A percentile compares a stretch with the other conserved stretches of the same genome.
Evolutionary conservation across 2,329 filamentous ascomycete species (phyloP).

Genomic region (Lasiodiplodia sp.): DNA sequence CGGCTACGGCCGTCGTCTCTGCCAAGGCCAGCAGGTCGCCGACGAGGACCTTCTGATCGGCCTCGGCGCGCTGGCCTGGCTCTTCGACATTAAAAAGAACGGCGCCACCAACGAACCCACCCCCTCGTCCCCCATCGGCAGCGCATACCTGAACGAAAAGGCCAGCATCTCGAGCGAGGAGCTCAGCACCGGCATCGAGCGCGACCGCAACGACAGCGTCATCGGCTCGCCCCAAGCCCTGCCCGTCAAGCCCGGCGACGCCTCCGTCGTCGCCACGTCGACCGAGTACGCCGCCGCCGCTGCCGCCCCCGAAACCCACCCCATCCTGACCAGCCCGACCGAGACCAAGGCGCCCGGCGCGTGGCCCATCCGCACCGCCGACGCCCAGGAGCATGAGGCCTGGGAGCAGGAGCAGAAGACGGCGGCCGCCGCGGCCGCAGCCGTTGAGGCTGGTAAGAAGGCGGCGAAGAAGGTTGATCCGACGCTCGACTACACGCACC

Average conservation of each 20-base stretch:
- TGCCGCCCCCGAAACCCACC: not conserved
- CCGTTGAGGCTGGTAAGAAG: slow-evolving; percentile 28
- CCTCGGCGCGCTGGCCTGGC: slow-evolving; percentile 55
- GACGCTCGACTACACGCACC: slow-evolving; percentile 53
- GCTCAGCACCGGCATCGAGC: slow-evolving; percentile 38
- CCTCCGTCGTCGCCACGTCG: not conserved
- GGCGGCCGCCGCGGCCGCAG: not conserved
- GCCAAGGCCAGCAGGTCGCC: slow-evolving; percentile 52
- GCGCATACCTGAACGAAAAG: slow-evolving; percentile 42
- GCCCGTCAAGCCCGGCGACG: not conserved
- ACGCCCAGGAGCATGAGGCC: slow-evolving; percentile 1
- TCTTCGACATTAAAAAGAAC: slow-evolving; percentile 49
- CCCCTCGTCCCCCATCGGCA: slow-evolving; percentile 30
- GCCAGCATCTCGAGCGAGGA: slow-evolving; percentile 47
- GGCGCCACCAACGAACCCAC: slow-evolving; percentile 1
- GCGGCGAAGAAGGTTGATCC: slow-evolving; percentile 44
- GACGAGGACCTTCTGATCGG: slow-evolving; percentile 53
- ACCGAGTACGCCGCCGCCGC: slow-evolving; percentile 18
- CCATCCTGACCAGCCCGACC: not conserved
- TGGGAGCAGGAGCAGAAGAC: slow-evolving; percentile 24
- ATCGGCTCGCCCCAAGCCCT: not conserved
- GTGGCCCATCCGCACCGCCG: not conserved
- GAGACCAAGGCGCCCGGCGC: slow-evolving; percentile 15
- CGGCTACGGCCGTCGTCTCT: slow-evolving; percentile 61
- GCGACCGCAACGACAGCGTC: slow-evolving; percentile 15